phyloP scores from a whole-genome alignment of 2,329 filamentous ascomycete genomes.

The Trichocomaceae sp. region DNA sequence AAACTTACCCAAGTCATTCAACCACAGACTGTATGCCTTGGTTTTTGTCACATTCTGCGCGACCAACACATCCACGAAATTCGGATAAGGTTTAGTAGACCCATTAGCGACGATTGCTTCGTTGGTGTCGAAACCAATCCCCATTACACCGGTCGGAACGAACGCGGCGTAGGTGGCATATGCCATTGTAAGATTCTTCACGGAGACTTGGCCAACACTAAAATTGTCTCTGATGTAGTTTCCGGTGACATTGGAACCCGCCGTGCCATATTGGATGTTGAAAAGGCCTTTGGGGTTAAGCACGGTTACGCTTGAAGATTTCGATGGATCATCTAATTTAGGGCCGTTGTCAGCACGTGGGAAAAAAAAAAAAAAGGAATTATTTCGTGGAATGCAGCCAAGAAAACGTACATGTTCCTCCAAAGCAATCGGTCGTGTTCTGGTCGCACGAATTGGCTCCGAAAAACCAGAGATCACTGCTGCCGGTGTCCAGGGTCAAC shows the following conservation, averaged over 20 bases:
- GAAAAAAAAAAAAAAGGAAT: not conserved
- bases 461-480: constrained; percentile 58
- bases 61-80: constrained; percentile 60
- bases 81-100: constrained; percentile 44
- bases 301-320: constrained; percentile 20
- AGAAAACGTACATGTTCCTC: constrained; percentile 9
- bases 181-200: constrained; percentile 36
- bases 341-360: constrained; percentile 7
- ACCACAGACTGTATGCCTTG: constrained; percentile 30
- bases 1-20: constrained; percentile 36
- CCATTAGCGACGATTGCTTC: constrained; percentile 17
- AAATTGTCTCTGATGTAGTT: constrained; percentile 34
- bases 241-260: constrained; percentile 30
- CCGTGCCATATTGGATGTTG: constrained; percentile 33
- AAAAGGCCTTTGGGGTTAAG: constrained; percentile 20
- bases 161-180: constrained; percentile 22
- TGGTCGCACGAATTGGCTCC: constrained; percentile 8
- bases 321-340: constrained; percentile 16
- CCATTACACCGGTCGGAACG: constrained; percentile 30
- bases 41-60: constrained; percentile 50
- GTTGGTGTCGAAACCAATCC: constrained; percentile 32
- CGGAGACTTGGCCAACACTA: constrained; percentile 24
- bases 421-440: constrained; percentile 7
- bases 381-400: not conserved
- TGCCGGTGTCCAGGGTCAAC: constrained; percentile 61